phyloP scores from a whole-genome alignment of 306 rosid species.

The Amphicarpaea edgeworthii region DNA sequence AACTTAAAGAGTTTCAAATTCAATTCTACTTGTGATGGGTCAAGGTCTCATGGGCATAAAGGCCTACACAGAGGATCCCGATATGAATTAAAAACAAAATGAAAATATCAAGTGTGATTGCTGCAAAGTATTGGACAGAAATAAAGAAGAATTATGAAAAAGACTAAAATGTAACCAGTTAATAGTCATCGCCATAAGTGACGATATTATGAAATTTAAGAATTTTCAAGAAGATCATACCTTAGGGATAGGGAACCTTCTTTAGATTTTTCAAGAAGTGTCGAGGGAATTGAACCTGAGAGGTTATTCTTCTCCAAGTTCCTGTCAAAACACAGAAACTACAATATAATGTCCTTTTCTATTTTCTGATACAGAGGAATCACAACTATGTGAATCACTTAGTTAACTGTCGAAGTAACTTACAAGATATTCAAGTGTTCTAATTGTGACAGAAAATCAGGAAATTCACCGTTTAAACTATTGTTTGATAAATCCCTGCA shows the following conservation, averaged over 20 bases:
- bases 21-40: background rate
- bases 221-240: conserved; percentile 35
- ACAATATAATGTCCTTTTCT: background rate
- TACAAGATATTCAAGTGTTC: conserved; percentile 44
- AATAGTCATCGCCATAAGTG: background rate
- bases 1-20: background rate
- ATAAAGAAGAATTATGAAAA: background rate
- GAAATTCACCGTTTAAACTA: conserved; percentile 46
- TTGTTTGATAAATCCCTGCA: conserved; percentile 67
- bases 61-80: conserved; percentile 1
- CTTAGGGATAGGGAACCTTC: conserved; percentile 44
- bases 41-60: too few relatives aligned
- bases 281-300: conserved; percentile 42
- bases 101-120: background rate
- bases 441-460: conserved; percentile 43
- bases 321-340: conserved; percentile 40
- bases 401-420: conserved; percentile 30
- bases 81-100: background rate
- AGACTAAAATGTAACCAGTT: background rate
- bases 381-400: too few relatives aligned
- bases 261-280: conserved; percentile 42
- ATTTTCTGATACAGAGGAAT: background rate
- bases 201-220: background rate
- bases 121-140: background rate
- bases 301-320: conserved; percentile 59